Evolutionary conservation across 225 moss, liverwort and hornwort genomes (phyloP).

Genomic region (Marchantia paleacea): DNA sequence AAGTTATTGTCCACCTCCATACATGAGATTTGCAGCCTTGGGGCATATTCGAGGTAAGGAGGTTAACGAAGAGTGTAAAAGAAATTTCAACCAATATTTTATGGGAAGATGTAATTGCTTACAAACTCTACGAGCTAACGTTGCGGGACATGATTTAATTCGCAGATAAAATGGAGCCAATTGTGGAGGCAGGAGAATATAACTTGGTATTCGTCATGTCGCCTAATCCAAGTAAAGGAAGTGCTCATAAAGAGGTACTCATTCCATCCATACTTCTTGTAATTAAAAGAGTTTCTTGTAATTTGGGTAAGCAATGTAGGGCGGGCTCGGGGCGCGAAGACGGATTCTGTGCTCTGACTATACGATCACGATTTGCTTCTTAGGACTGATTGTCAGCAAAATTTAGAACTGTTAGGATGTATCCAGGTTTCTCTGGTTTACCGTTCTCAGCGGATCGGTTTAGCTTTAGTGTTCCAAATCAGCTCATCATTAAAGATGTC

Average conservation of each 20-base stretch:
- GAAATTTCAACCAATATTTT: not conserved
- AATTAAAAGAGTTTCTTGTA: not conserved
- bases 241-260: slow-evolving; percentile 40
- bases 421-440: not conserved
- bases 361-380: not conserved
- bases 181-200: slow-evolving; percentile 50
- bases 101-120: not conserved
- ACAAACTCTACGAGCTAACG: not conserved
- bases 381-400: not conserved
- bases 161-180: slow-evolving; percentile 50
- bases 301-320: no score
- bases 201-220: slow-evolving; percentile 53
- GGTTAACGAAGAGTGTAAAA: not conserved
- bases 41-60: slow-evolving; percentile 46
- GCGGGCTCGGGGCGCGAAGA: no score
- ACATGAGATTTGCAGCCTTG: slow-evolving; percentile 49
- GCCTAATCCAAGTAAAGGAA: slow-evolving; percentile 42
- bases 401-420: not conserved
- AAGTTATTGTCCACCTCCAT: slow-evolving; percentile 45
- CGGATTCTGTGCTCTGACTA: no score
- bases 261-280: not conserved
- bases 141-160: not conserved
- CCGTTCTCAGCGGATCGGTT: not conserved
- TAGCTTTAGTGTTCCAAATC: not conserved
- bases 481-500: not conserved